A percentile compares a stretch with the other conserved stretches of the same genome.
These are phyloP conservation scores for Penicillium freii DNA, from an alignment of 2,329 filamentous ascomycete genomes.

Conservation along the genomic window DNA sequence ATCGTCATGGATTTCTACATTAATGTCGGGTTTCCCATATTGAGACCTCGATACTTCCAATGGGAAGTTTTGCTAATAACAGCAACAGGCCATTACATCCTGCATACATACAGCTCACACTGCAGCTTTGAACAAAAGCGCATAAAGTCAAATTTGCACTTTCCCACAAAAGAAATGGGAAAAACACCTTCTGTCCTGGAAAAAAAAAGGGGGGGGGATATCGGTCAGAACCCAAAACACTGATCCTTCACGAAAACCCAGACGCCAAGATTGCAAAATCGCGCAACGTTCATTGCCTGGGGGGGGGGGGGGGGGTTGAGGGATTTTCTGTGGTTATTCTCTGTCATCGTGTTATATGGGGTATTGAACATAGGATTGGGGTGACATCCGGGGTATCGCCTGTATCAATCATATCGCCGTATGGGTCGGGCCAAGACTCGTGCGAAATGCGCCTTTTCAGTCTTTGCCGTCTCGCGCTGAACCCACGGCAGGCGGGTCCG, in stretches of 20 bases:
- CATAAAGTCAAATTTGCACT: not conserved
- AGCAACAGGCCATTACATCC: not conserved
- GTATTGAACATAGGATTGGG: not conserved
- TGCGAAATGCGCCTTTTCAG: conserved; percentile 3
- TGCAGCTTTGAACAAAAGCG: not conserved
- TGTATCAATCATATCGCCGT: conserved; percentile 2
- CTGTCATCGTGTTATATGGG: not conserved
- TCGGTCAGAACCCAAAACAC: not conserved
- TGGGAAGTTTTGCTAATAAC: not conserved
- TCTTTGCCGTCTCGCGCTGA: conserved; percentile 21
- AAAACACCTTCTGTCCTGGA: not conserved
- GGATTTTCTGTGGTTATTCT: not conserved
- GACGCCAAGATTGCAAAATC: not conserved
- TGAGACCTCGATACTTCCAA: not conserved
- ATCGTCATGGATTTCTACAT: not conserved
- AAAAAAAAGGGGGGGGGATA: not conserved
- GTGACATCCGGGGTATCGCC: not conserved
- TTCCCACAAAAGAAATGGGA: not conserved
- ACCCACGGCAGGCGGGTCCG: conserved; percentile 17
- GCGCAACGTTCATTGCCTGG: not conserved
- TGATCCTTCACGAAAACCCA: not conserved
- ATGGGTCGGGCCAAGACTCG: not conserved
- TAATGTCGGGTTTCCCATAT: not conserved
- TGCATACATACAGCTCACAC: not conserved
- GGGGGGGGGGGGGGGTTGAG: not conserved